These are phyloP conservation scores for Fusarium fujikuroi DNA, from an alignment of 2,329 filamentous ascomycete species.

Conservation along the genomic window DNA sequence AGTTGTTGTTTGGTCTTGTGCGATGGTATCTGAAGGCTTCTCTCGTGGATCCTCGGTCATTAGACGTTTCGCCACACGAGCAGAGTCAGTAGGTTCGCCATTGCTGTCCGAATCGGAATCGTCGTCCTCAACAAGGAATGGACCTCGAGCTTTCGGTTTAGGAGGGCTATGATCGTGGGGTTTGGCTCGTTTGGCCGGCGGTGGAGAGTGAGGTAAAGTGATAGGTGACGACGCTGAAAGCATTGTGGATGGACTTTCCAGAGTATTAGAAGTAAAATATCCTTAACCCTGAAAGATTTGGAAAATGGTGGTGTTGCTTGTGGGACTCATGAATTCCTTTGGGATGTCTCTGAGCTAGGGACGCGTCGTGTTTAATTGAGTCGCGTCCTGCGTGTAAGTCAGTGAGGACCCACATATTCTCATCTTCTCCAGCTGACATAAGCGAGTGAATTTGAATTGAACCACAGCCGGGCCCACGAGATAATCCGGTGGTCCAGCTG, in stretches of 20 bases:
- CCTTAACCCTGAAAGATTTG: not conserved
- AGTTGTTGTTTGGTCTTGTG: not conserved
- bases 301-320: slow-evolving; percentile 9
- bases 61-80: slow-evolving; percentile 46
- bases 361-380: slow-evolving; percentile 48
- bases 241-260: slow-evolving; percentile 55
- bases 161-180: slow-evolving; percentile 50
- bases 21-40: slow-evolving; percentile 4
- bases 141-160: slow-evolving; percentile 51
- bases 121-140: slow-evolving; percentile 54
- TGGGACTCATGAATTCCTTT: slow-evolving; percentile 25
- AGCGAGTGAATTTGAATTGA: slow-evolving; percentile 22
- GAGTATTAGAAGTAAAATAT: not conserved
- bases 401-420: slow-evolving; percentile 25
- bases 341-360: slow-evolving; percentile 25
- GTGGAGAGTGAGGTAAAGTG: slow-evolving; percentile 61
- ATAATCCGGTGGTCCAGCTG: slow-evolving; percentile 45
- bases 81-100: not conserved
- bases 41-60: slow-evolving; percentile 45
- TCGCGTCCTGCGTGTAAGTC: slow-evolving; percentile 36
- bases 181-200: slow-evolving; percentile 50
- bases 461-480: slow-evolving; percentile 35
- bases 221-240: slow-evolving; percentile 69
- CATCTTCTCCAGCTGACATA: slow-evolving; percentile 28
- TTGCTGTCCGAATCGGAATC: slow-evolving; percentile 48